Evolutionary conservation across 495 filamentous ascomycete genomes (phyloP).

Genomic region (Penicillium pancosmium): DNA sequence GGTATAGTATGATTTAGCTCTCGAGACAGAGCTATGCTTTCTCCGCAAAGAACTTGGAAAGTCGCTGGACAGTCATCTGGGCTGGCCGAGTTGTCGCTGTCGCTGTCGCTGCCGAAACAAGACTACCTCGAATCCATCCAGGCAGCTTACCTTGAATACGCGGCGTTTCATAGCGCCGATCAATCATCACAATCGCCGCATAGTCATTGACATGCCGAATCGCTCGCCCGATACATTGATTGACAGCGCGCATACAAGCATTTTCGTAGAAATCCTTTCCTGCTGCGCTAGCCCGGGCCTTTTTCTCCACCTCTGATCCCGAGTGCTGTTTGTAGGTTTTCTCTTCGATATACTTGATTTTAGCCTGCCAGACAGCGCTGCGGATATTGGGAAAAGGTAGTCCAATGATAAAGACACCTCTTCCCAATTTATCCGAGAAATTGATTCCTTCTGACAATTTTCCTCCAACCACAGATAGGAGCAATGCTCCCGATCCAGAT

Average conservation of each 20-base stretch:
- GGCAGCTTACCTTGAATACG: conserved; percentile 80
- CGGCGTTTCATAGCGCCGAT: conserved; percentile 70
- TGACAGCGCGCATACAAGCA: conserved; percentile 93
- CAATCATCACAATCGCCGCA: conserved; percentile 84
- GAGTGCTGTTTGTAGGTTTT: conserved; percentile 54
- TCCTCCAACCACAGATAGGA: conserved; percentile 94
- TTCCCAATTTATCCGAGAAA: conserved; percentile 88
- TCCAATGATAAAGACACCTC: conserved; percentile 86
- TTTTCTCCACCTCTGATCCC: conserved; percentile 37
- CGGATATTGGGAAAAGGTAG: conserved; percentile 91
- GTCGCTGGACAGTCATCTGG: conserved; percentile 30
- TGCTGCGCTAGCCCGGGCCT: conserved; percentile 58
- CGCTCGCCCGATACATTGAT: conserved; percentile 92
- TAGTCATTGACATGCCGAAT: conserved; percentile 89
- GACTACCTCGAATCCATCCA: conserved; percentile 73
- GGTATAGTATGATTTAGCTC: neutral
- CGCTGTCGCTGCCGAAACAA: conserved; percentile 24
- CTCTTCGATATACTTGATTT: conserved; percentile 82
- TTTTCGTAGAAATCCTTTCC: conserved; percentile 91
- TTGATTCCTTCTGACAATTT: conserved; percentile 98
- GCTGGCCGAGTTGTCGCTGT: conserved; percentile 22
- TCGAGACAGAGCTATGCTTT: conserved; percentile 3
- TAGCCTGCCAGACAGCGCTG: conserved; percentile 89
- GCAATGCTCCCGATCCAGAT: conserved; percentile 67
- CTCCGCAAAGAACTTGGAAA: conserved; percentile 41